Percentiles rank a stretch among this genome's conserved stretches.
Evolutionary conservation across 225 moss, liverwort and hornwort genomes (phyloP).

Genomic region (Rhytidiadelphus loreus): DNA sequence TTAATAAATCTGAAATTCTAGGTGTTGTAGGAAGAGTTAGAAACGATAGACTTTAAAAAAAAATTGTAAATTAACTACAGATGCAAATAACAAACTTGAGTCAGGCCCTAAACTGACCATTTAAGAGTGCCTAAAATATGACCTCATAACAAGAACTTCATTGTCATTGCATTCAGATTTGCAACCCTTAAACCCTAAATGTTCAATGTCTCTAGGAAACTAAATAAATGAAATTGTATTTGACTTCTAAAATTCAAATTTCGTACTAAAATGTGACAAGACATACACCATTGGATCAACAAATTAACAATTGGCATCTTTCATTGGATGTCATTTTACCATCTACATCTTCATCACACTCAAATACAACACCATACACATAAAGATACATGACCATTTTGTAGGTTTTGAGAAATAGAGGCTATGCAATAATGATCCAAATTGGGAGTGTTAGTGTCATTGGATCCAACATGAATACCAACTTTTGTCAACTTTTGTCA

Average conservation of each 20-base stretch:
- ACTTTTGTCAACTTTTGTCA: background rate
- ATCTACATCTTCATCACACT: background rate
- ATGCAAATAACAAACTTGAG: background rate
- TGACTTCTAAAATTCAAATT: background rate
- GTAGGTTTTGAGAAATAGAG: background rate
- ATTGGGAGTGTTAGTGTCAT: background rate
- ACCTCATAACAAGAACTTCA: background rate
- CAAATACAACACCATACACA: background rate
- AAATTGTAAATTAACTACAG: background rate
- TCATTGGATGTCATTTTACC: background rate
- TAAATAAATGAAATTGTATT: accelerated
- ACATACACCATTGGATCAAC: no score
- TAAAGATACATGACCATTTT: background rate
- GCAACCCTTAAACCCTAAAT: background rate
- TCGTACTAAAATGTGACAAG: background rate
- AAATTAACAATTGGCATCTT: background rate
- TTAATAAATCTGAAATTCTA: background rate
- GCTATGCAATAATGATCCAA: background rate
- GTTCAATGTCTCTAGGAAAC: background rate
- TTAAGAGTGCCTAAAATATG: background rate
- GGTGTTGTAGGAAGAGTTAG: background rate
- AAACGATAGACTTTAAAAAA: background rate
- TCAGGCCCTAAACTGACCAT: accelerated
- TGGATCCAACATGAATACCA: no score
- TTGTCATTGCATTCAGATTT: background rate